These are phyloP conservation scores for Ustilago hordei DNA, from an alignment of 1,284 basidiomycete genomes.

Conservation along the genomic window DNA sequence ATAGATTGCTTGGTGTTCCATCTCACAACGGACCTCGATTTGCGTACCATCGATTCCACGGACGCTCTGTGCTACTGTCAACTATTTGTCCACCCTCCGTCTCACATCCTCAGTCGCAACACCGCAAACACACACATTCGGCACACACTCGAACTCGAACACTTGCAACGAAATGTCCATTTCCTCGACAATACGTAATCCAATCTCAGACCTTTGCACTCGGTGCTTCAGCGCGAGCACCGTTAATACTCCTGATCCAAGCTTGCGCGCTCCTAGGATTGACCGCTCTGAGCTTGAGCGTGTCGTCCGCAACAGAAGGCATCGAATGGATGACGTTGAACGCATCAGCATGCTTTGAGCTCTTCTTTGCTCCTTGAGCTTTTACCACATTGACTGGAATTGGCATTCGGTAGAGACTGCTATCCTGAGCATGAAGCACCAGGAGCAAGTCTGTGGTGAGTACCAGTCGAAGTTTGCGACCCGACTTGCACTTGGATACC, in stretches of 20 bases:
- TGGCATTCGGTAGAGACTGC: slow-evolving; percentile 56
- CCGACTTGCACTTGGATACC: slow-evolving; percentile 84
- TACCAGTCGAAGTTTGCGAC: slow-evolving; percentile 77
- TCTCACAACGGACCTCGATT: too few relatives aligned
- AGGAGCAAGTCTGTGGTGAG: slow-evolving; percentile 69
- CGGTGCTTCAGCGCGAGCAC: background rate
- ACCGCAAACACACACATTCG: too few relatives aligned
- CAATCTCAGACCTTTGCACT: too few relatives aligned
- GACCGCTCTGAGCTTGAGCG: slow-evolving; percentile 33
- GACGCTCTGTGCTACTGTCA: too few relatives aligned
- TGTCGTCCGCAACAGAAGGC: slow-evolving; percentile 14
- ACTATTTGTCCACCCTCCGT: too few relatives aligned
- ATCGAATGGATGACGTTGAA: slow-evolving; percentile 30
- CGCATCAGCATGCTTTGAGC: slow-evolving; percentile 21
- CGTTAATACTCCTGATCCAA: slow-evolving; percentile 34
- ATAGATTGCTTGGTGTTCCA: too few relatives aligned
- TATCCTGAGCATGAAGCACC: slow-evolving; percentile 50
- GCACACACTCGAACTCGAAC: too few relatives aligned
- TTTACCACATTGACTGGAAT: slow-evolving; percentile 52
- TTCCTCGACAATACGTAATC: too few relatives aligned
- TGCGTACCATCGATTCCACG: too few relatives aligned
- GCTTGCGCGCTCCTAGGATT: slow-evolving; percentile 19
- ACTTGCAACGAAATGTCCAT: too few relatives aligned
- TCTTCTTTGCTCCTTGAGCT: slow-evolving; percentile 28
- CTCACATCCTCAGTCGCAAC: too few relatives aligned